Evolutionary conservation across 2,329 filamentous ascomycete species (phyloP).

Genomic region (Nannizziopsis barbatae): DNA sequence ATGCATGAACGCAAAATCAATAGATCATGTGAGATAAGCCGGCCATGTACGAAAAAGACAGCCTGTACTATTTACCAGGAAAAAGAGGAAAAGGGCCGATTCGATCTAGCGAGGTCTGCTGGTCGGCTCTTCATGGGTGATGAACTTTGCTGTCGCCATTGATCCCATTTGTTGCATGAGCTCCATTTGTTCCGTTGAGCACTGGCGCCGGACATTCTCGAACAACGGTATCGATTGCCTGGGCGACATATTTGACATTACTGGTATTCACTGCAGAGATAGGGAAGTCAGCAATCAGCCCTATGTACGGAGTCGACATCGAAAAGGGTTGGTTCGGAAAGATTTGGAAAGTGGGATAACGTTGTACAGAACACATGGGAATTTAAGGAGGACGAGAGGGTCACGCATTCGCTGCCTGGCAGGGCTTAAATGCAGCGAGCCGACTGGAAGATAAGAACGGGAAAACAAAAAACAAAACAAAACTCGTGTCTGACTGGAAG

Average conservation of each 20-base stretch:
- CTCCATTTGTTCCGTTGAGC: neutral
- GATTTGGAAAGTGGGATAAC: too few relatives aligned
- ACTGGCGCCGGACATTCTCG: slow-evolving; percentile 8
- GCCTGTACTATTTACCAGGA: neutral
- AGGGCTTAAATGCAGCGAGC: neutral
- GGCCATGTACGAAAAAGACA: neutral
- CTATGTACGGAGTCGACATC: neutral
- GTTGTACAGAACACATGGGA: too few relatives aligned
- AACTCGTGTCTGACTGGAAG: neutral
- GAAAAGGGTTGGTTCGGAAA: neutral
- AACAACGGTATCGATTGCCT: slow-evolving; percentile 17
- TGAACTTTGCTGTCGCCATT: too few relatives aligned
- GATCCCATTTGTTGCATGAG: too few relatives aligned
- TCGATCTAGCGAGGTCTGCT: neutral
- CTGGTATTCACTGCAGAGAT: slow-evolving; percentile 15
- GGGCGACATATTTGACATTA: slow-evolving; percentile 19
- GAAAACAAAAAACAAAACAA: neutral
- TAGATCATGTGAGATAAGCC: neutral
- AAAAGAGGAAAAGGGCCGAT: too few relatives aligned
- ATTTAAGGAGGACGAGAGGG: neutral
- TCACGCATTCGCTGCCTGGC: neutral
- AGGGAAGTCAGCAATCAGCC: neutral
- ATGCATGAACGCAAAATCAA: neutral
- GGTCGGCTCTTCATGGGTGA: neutral
- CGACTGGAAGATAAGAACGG: neutral